Evolutionary conservation across 2,329 filamentous ascomycete species (phyloP), one percentile per base, ranked within the genome.

Genomic region (Aspergillus versicolor): DNA sequence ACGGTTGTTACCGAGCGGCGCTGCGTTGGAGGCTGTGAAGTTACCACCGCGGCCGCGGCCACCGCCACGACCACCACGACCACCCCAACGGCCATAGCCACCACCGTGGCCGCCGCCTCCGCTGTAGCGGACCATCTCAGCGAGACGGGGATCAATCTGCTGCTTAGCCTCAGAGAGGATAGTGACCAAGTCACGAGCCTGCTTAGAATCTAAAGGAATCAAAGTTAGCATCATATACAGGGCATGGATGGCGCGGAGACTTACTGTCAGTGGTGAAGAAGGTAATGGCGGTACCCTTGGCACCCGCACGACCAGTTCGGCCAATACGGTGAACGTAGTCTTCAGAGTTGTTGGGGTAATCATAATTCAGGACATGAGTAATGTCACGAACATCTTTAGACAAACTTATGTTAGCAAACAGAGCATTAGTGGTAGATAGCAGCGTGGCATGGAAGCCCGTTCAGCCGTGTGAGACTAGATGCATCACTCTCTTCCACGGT

Each of bases 321-420:
- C 85, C 85, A 74, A 87, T 87, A 72, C 85, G 84, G 75, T 88
- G 85, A 73, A 88, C 83, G 69, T 88, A 88, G 70, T 88, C 85
- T 75, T 88, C 85, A 69, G 84, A 87, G 75, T 88, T 97, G 84
- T 97, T 97, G 77, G 93, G 93, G 80, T 97, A 97, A 78, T 97
- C 94, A 90, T 97, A 97, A 88, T 97, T 97, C 82, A 99, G 86
- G 81, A 99, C 94, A 82, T 99, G 94, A 81, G 94, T 97, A 83
- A 99, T 99, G 85, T 99, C 96, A 82, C 92, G 93, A 83, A 99
- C 94, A 89, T 99, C 94, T 97, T 97, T 75, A 80, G 73, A 82
- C 77, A 81, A 75, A 84, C 61, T 63, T 61, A 85, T 84, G 90
- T 96, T 95, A 96, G 91, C 86, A 86, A 76, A 72, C 71, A 84